These are phyloP conservation scores for Pyrenochaeta sp. DNA, from an alignment of 2,329 filamentous ascomycete genomes.

Conservation along the genomic window DNA sequence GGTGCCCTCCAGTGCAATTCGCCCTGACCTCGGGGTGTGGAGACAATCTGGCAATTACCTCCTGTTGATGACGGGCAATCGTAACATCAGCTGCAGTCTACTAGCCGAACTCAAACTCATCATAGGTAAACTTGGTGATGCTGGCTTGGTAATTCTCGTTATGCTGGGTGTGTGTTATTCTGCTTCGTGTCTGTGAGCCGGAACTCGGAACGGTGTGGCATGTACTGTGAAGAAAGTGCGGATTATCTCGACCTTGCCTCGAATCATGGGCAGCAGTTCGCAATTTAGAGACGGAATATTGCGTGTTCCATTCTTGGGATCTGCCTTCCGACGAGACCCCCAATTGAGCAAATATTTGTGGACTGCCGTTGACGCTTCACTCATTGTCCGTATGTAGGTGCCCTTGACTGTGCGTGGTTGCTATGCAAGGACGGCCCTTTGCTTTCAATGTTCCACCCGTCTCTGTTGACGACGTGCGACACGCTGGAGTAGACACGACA, in stretches of 20 bases:
- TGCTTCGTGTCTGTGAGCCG: background rate
- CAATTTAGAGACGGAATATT: slow-evolving; percentile 17
- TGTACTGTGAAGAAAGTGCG: background rate
- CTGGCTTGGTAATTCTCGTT: slow-evolving; percentile 2
- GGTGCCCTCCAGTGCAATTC: slow-evolving; percentile 13
- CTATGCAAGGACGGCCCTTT: slow-evolving; percentile 39
- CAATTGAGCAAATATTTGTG: slow-evolving; percentile 2
- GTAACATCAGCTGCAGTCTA: slow-evolving; percentile 13
- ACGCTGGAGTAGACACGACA: slow-evolving; percentile 24
- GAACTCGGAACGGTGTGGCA: background rate
- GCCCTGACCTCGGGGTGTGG: slow-evolving; percentile 16
- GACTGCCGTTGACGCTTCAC: slow-evolving; percentile 27
- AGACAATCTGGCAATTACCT: slow-evolving; percentile 16
- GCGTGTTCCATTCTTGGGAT: slow-evolving; percentile 12
- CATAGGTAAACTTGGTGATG: slow-evolving; percentile 7
- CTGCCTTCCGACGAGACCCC: slow-evolving; percentile 5
- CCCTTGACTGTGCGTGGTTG: slow-evolving; percentile 17
- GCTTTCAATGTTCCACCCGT: slow-evolving; percentile 42
- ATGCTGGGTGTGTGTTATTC: background rate
- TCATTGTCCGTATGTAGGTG: slow-evolving; percentile 13
- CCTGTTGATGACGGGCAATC: slow-evolving; percentile 13
- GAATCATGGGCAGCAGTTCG: slow-evolving; percentile 14
- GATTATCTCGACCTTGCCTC: background rate
- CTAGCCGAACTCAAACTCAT: background rate
- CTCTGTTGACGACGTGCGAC: slow-evolving; percentile 26